Conservation (phyloP, 371 early-diverging fungal genomes). For the Zopfochytrium polystomum region DNA sequence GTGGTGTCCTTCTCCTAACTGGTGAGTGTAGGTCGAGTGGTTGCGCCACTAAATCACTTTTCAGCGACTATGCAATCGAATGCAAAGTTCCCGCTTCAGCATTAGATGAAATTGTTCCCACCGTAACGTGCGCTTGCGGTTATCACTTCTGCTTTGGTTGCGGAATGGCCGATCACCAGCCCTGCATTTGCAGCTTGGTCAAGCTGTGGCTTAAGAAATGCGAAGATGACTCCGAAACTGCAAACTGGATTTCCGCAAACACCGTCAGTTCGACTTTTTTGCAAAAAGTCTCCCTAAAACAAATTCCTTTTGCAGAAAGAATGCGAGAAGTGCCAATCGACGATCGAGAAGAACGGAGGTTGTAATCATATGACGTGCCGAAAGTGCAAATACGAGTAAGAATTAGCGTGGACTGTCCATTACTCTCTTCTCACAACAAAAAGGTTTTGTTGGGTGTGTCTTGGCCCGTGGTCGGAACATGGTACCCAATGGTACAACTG, state of each 20-base stretch:
- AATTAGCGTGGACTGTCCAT: neutral
- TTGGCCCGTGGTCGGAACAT: constrained; percentile 90
- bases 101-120: constrained; percentile 75
- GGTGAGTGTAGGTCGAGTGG: constrained; percentile 43
- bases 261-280: constrained; percentile 44
- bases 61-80: constrained; percentile 81
- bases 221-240: constrained; percentile 94
- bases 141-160: constrained; percentile 92
- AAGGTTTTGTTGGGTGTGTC: constrained; percentile 54
- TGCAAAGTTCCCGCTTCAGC: constrained; percentile 72
- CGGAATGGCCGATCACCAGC: constrained; percentile 84
- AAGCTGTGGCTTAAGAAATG: constrained; percentile 92
- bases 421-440: neutral
- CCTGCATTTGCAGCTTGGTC: constrained; percentile 82
- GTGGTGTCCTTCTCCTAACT: constrained; percentile 96
- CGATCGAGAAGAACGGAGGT: constrained; percentile 95
- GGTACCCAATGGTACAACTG: constrained; percentile 93
- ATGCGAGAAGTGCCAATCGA: constrained; percentile 87
- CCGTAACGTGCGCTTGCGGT: constrained; percentile 82
- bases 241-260: constrained; percentile 95
- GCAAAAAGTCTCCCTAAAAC: neutral
- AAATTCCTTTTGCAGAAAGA: constrained; percentile 60
- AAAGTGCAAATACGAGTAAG: constrained; percentile 49
- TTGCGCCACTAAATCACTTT: too few species aligned
- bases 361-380: constrained; percentile 56